Percentiles rank a stretch among this genome's conserved stretches.
These are phyloP conservation scores for Trichoderma sp. DNA, from an alignment of 2,329 filamentous ascomycete species.

Conservation along the genomic window DNA sequence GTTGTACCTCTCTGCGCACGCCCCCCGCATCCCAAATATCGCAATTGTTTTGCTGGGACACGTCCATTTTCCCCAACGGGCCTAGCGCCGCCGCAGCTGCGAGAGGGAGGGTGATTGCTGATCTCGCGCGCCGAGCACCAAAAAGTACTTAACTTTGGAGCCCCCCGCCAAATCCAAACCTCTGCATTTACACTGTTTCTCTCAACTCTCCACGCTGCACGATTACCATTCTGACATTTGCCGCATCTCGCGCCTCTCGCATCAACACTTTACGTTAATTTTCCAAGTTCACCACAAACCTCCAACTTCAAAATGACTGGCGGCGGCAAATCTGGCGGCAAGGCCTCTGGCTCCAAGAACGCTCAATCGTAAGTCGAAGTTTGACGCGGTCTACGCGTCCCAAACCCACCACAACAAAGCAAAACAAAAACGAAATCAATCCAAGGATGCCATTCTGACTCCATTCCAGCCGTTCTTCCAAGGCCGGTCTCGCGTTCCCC, in stretches of 20 bases:
- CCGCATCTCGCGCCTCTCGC: constrained; percentile 24
- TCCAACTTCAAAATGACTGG: constrained; percentile 41
- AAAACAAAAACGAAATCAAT: not conserved
- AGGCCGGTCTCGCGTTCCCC: constrained; percentile 98
- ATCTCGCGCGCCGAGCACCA: constrained; percentile 49
- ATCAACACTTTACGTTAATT: constrained; percentile 22
- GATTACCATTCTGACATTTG: constrained; percentile 38
- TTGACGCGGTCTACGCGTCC: not conserved
- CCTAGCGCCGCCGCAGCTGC: constrained; percentile 8
- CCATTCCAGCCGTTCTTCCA: constrained; percentile 81
- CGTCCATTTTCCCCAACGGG: constrained; percentile 39
- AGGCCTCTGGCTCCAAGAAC: constrained; percentile 98
- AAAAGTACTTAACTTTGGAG: constrained; percentile 60
- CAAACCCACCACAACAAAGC: not conserved
- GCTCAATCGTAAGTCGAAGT: constrained; percentile 85
- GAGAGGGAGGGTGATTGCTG: constrained; percentile 52
- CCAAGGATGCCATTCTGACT: not conserved
- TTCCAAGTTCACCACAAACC: constrained; percentile 12
- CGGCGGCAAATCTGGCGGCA: constrained; percentile 99
- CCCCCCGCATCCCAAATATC: constrained; percentile 15
- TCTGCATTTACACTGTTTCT: constrained; percentile 38
- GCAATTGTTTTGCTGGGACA: constrained; percentile 36
- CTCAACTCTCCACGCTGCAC: constrained; percentile 45
- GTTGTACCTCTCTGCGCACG: not conserved
- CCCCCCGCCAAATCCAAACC: constrained; percentile 49